phyloP scores from a whole-genome alignment of 1,284 basidiomycete species.

The Abortiporus biennis region DNA sequence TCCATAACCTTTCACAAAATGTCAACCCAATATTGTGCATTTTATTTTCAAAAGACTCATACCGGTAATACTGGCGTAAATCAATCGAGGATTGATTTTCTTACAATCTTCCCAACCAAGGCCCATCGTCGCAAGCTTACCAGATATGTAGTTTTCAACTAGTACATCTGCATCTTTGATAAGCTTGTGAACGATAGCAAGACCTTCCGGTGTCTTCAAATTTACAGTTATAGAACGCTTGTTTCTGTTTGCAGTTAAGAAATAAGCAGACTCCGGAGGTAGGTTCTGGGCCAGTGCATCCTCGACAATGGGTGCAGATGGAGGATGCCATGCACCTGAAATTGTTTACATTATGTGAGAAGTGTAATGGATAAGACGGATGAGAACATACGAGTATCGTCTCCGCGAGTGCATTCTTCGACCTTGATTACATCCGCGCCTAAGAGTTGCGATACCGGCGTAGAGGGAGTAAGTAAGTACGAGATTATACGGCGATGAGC shows the following conservation, averaged over 20 bases:
- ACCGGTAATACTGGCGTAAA: constrained; percentile 92
- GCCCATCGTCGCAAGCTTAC: constrained; percentile 82
- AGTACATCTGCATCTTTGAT: constrained; percentile 79
- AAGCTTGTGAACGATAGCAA: constrained; percentile 73
- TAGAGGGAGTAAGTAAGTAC: not conserved
- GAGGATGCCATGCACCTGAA: constrained; percentile 74
- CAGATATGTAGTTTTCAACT: constrained; percentile 82
- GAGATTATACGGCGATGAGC: not conserved
- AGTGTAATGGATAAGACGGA: constrained; percentile 3
- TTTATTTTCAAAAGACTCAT: constrained; percentile 5
- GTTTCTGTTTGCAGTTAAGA: constrained; percentile 85
- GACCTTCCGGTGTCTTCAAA: constrained; percentile 75
- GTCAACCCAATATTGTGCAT: constrained; percentile 15
- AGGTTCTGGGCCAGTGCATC: constrained; percentile 45
- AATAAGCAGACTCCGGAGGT: constrained; percentile 91
- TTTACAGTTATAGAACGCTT: constrained; percentile 87
- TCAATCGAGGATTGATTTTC: constrained; percentile 74
- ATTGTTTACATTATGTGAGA: constrained; percentile 1
- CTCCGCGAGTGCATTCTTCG: constrained; percentile 76
- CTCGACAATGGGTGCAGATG: constrained; percentile 38
- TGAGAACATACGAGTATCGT: constrained; percentile 72
- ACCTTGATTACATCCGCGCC: constrained; percentile 90
- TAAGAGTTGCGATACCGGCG: not conserved
- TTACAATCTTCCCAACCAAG: constrained; percentile 83
- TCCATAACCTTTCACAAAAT: constrained; percentile 69